These are phyloP conservation scores for Xylaria sp. DNA, from an alignment of 2,329 filamentous ascomycete genomes.

Conservation along the genomic window DNA sequence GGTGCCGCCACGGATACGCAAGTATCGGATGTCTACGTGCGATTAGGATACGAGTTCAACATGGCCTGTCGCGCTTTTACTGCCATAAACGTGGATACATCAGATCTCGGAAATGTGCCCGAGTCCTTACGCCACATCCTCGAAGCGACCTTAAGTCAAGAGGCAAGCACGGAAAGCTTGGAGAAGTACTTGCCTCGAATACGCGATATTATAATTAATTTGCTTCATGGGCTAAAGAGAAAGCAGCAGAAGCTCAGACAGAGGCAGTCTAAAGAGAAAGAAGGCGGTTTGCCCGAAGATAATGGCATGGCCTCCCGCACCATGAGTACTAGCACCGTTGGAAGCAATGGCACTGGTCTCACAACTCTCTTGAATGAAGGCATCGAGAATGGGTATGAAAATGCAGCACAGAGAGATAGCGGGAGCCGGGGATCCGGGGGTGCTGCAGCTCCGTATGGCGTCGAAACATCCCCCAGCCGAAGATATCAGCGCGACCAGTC, in stretches of 20 bases:
- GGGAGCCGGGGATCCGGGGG: slow-evolving; percentile 29
- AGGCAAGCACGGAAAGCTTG: slow-evolving; percentile 90
- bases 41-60: slow-evolving; percentile 98
- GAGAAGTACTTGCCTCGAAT: slow-evolving; percentile 94
- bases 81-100: slow-evolving; percentile 94
- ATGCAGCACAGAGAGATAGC: slow-evolving; percentile 46
- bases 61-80: slow-evolving; percentile 97
- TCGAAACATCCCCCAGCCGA: slow-evolving; percentile 54
- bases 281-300: slow-evolving; percentile 48
- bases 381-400: slow-evolving; percentile 58
- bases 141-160: slow-evolving; percentile 94
- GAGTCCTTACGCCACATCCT: slow-evolving; percentile 88
- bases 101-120: slow-evolving; percentile 92
- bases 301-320: slow-evolving; percentile 52
- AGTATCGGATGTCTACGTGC: slow-evolving; percentile 97
- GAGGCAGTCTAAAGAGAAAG: slow-evolving; percentile 64
- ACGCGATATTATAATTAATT: slow-evolving; percentile 97
- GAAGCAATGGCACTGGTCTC: slow-evolving; percentile 62
- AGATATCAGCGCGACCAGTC: slow-evolving; percentile 60
- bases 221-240: slow-evolving; percentile 93
- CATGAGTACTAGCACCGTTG: slow-evolving; percentile 64
- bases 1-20: slow-evolving; percentile 89
- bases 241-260: slow-evolving; percentile 89
- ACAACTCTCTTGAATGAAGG: slow-evolving; percentile 66
- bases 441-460: slow-evolving; percentile 29